Conservation (phyloP, 2,329 filamentous ascomycete species). For the Emmonsiellopsis sp. region DNA sequence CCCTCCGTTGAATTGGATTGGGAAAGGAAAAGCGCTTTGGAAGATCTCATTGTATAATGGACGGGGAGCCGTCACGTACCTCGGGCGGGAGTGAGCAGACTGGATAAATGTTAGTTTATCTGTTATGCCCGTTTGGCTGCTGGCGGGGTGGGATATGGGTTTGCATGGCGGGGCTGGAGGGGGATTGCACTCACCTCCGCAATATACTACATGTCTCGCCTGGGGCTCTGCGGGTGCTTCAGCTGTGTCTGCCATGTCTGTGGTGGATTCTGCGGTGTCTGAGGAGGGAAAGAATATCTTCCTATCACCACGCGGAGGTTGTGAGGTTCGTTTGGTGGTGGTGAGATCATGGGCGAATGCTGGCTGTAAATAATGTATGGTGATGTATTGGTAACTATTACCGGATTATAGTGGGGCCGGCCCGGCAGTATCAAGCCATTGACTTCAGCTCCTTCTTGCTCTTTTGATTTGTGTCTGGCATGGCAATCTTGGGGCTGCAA, state of each 20-base stretch:
- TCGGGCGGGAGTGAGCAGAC: conserved; percentile 59
- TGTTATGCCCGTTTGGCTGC: neutral
- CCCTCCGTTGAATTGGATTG: neutral
- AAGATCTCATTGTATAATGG: neutral
- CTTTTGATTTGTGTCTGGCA: no score
- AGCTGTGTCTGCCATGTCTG: conserved; percentile 10
- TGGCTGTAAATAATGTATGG: no score
- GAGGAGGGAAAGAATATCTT: no score
- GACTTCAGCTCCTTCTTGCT: no score
- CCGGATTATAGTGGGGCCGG: no score
- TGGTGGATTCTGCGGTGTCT: no score
- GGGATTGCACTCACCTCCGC: conserved; percentile 42
- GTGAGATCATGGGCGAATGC: no score
- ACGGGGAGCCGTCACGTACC: conserved; percentile 38
- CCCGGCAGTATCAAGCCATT: no score
- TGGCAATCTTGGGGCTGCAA: no score
- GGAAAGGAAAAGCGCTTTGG: neutral
- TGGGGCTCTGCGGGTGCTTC: conserved; percentile 26
- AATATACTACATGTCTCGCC: conserved; percentile 51
- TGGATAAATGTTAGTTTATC: conserved; percentile 19
- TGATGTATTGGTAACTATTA: no score
- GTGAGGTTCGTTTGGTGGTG: no score
- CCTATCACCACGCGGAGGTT: no score
- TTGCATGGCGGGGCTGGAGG: neutral
- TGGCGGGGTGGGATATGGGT: neutral